phyloP scores from a whole-genome alignment of 2,329 filamentous ascomycete species.

The Lachnum nothofagi region DNA sequence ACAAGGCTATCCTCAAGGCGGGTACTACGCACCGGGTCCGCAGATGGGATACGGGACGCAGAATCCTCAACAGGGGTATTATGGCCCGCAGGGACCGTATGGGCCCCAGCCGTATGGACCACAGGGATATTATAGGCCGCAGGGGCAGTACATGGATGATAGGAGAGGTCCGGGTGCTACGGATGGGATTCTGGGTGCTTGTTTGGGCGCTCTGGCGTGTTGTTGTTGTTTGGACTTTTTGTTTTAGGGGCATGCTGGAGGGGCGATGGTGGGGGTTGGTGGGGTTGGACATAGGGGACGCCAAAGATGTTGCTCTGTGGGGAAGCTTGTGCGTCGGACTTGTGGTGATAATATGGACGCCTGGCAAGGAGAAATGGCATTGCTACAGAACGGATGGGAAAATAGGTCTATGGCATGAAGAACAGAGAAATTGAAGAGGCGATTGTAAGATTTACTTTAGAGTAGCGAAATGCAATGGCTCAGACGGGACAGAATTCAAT shows the following conservation, averaged over 20 bases:
- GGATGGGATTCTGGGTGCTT: constrained; percentile 37
- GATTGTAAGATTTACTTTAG: no score
- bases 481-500: no score
- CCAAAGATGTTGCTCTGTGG: background rate
- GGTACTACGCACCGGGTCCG: constrained; percentile 24
- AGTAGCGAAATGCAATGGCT: no score
- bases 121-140: constrained; percentile 26
- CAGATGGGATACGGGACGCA: constrained; percentile 25
- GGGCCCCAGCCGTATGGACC: constrained; percentile 6
- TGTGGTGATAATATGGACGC: background rate
- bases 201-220: constrained; percentile 43
- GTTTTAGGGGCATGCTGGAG: constrained; percentile 34
- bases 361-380: no score
- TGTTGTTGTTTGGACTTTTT: constrained; percentile 49
- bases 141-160: constrained; percentile 37
- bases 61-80: constrained; percentile 10
- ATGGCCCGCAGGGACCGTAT: constrained; percentile 5
- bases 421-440: no score
- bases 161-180: constrained; percentile 28
- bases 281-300: background rate
- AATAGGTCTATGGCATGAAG: no score
- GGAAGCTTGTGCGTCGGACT: background rate
- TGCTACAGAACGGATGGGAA: no score
- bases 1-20: constrained; percentile 11
- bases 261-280: background rate